Base-by-base conservation (phyloP, 176 grass and related monocot species). In the Themeda triandra region DNA sequence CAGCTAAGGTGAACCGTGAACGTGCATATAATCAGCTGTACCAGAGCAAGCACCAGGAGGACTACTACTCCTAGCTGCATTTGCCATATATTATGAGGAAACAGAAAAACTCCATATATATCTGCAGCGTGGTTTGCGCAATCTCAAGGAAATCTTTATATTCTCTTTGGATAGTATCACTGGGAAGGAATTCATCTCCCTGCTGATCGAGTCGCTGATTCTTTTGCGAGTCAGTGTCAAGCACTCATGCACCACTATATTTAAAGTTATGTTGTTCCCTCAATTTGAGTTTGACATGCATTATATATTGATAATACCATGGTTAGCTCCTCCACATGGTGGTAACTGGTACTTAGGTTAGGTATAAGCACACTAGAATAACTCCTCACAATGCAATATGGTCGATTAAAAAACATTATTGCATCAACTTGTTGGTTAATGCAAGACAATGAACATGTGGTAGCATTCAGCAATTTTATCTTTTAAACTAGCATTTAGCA, bases 181-280 rank as follows among this genome's bases (percentile, higher is more conserved):
- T 62, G 45, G 23, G 35, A 41, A 69, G 59, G 67, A 87, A 83
- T 83, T 73, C 84, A 48, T 74, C 68, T 66, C 75, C 44, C 48
- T 49, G 51, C 32, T 45, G 41, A n/a, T n/a, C n/a, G n/a, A 65
- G 32, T 48, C 46, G 29, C 17, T 66, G 40, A 58, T 73, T 76
- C 80, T 60, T 83, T 73, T 48, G 13, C 19, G 58, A n/a, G 80
- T 59, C 63, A 70, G 63, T 71, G 41, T 83, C 80, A 75, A 35
- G 51, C 69, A 71, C 80, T 83, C 80, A 75, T 42, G 63, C 69
- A 76, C 80, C 80, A 66, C 75, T 76, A n/a, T n/a, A 39, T 84
- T 75, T 83, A 92, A 86, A 92, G 80, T 63, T 86, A 31, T 49
- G 83, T 84, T 84, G 80, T 80, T 86, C 83, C 74, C 80, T 80